Evolutionary conservation across 768 basidiomycete species (phyloP).

Genomic region (Panaeolus papilionaceus): DNA sequence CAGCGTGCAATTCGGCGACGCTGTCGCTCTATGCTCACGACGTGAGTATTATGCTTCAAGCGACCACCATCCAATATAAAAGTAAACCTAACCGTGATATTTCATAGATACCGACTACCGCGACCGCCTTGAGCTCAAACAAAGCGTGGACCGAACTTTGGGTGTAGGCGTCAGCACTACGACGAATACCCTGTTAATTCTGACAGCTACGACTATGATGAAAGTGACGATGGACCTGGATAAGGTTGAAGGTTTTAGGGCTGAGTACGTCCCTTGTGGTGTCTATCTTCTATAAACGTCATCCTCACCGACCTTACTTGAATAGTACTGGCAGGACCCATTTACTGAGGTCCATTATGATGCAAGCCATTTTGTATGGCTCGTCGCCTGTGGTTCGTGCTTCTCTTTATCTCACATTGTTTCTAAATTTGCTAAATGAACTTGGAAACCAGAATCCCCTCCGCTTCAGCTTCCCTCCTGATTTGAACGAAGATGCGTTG

Average conservation of each 20-base stretch:
- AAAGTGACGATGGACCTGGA: constrained; percentile 67
- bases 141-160: constrained; percentile 67
- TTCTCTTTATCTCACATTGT: neutral
- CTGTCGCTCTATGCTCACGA: constrained; percentile 73
- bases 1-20: constrained; percentile 77
- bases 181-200: constrained; percentile 57
- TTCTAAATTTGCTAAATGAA: neutral
- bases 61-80: neutral
- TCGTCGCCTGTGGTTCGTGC: constrained; percentile 63
- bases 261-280: constrained; percentile 55
- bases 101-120: constrained; percentile 68
- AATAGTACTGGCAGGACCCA: constrained; percentile 66
- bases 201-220: constrained; percentile 76
- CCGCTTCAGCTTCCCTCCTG: constrained; percentile 81
- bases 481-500: constrained; percentile 77
- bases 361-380: constrained; percentile 83
- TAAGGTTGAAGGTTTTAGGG: constrained; percentile 63
- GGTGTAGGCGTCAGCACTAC: constrained; percentile 67
- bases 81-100: neutral
- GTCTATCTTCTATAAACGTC: constrained; percentile 12
- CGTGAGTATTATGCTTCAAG: constrained; percentile 41
- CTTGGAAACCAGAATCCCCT: constrained; percentile 64
- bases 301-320: neutral
- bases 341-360: constrained; percentile 81
- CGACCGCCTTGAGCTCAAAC: constrained; percentile 77